phyloP scores from a whole-genome alignment of 2,329 filamentous ascomycete genomes.

The Zarea fungicola region DNA sequence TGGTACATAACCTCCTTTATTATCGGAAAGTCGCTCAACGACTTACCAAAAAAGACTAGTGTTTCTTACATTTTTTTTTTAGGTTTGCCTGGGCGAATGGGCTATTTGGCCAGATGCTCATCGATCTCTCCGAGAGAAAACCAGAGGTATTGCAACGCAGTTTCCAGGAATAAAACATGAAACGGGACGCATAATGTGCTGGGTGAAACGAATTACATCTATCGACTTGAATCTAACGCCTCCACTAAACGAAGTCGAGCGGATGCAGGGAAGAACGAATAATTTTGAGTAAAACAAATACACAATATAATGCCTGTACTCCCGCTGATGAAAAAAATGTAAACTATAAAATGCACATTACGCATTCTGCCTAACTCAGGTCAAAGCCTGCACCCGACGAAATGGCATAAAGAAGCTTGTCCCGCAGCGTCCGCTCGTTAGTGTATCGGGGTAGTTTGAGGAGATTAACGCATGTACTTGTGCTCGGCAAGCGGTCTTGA shows the following conservation, averaged over 20 bases:
- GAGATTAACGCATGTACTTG: constrained; percentile 93
- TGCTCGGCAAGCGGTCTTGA: constrained; percentile 76
- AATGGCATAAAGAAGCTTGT: constrained; percentile 85
- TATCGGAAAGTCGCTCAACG: too few species aligned
- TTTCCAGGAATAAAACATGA: constrained; percentile 34
- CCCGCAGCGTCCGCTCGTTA: constrained; percentile 57
- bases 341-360: not conserved
- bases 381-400: constrained; percentile 92
- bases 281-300: not conserved
- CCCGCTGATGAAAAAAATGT: not conserved
- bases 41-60: not conserved
- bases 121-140: constrained; percentile 69
- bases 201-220: constrained; percentile 1
- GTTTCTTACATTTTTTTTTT: constrained; percentile 17
- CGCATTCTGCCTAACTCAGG: constrained; percentile 48
- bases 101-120: constrained; percentile 76
- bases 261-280: not conserved
- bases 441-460: constrained; percentile 85
- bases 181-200: not conserved
- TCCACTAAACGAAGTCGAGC: not conserved
- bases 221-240: not conserved
- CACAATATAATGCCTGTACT: not conserved
- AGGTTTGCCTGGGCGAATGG: constrained; percentile 90
- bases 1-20: constrained; percentile 23
- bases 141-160: constrained; percentile 55